Evolutionary conservation across 1,284 basidiomycete species (phyloP), one percentile per base, ranked within the genome.

Genomic region (Microbotryum scabiosae): DNA sequence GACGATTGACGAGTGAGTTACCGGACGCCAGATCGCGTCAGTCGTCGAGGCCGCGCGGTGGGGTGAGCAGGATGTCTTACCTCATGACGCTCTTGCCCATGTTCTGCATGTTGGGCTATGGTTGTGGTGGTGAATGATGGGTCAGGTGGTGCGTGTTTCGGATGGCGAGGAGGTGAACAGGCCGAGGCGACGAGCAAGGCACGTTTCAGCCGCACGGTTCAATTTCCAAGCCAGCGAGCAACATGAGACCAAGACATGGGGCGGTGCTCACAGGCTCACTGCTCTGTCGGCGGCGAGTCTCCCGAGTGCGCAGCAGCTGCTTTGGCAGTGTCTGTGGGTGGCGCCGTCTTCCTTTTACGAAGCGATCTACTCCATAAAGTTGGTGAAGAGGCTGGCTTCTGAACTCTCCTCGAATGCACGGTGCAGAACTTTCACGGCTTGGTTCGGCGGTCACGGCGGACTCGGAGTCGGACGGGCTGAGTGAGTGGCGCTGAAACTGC

Each of bases 71-170:
- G 18, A 9, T 5, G 18, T 14, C 62, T 41, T 9, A 62, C 65
- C 66, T 57, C 60, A 68, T 64, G 21, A 62, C 65, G 55, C 57
- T 60, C 62, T 66, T 66, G 26, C 64, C 62, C 56, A 68, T 59
- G 46, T 64, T 62, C 49, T 66, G 62, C 56, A 68, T 62, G 9
- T 26, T 59, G 60, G 52, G 36, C 36, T 18, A 41, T 5, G 6
- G 30, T 48, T 50, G 59, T 55, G 48, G 25, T 41, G 41, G 28
- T 25, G 36, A 12, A 7, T 5, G 12, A 18, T 41, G 36, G 21
- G 28, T 52, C 30, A 14, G n/a, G 43, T 6, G 18, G 25, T 43
- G 10, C 25, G 5, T 23, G 21, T 18, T 18, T 7, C 41, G 16
- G 10, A 10, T 28, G 4, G 45, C 3, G 26, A 49, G 41, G 28